Base-by-base conservation (phyloP, 1,139 yeast genomes). In the Petasospora fabianii region DNA sequence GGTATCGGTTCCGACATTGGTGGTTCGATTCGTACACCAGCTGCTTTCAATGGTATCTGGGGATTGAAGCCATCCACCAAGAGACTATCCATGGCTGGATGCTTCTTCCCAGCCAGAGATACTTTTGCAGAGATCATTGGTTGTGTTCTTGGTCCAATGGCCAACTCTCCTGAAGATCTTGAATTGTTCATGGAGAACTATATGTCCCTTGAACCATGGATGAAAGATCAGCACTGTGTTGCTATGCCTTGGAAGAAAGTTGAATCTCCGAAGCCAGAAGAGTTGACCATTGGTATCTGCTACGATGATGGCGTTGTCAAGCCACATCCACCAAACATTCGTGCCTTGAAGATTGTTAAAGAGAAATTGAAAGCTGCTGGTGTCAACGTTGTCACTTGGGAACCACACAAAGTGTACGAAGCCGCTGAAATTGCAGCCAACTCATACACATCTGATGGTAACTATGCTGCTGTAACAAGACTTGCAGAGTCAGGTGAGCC, bases 1-100 rank as follows among this genome's bases (percentile, higher is more conserved):
- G 90, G 92, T 32, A 69, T 83, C 43, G 92, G 92, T 17, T 75
- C 85, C 26, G 94, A 84, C 59, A 82, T 84, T 51, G 94, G 92
- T 44, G 94, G 94, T 1, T 78, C 86, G 3, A 79, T 84, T 49
- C 73, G 94, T 56, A 79, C 74, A 3, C 94, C 94, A 3, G 83
- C 90, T 26, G 87, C 86, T 0, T 82, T 71, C 57, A 72, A 80
- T 36, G 86, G 87, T 22, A 61, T 75, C 44, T 75, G 67, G 56
- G 92, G 90, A 13, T 66, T 84, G 44, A 75, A 85, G 61, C 90
- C 90, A 30, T 69, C 86, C 9, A 65, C 82, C 5, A 76, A 77
- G 59, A 70, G 90, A 61, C 62, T 80, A 34, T 71, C 84, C 33
- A 56, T 62, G 42, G 43, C 58, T 39, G 79, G 81, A 30, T 75